Evolutionary conservation across 2,329 filamentous ascomycete genomes (phyloP).

Genomic region (Beauveria scarabaeidicola): DNA sequence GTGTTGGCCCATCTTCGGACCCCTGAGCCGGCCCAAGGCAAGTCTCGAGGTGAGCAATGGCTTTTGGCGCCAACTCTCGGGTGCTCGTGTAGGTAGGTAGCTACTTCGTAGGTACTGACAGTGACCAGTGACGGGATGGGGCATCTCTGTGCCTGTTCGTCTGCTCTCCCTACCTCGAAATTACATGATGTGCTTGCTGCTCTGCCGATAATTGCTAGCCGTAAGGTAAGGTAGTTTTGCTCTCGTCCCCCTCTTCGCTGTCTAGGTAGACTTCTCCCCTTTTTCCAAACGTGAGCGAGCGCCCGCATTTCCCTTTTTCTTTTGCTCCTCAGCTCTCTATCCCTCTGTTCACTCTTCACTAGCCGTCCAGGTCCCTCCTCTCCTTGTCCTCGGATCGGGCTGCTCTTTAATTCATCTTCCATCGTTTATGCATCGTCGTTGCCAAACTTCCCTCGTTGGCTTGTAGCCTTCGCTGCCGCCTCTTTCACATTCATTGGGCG

Average conservation of each 20-base stretch:
- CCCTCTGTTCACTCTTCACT: not conserved
- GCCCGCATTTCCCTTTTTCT: slow-evolving; percentile 8
- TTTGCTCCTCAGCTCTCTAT: not conserved
- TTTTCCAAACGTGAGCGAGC: not conserved
- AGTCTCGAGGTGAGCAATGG: not conserved
- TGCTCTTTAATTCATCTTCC: not conserved
- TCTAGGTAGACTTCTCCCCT: not conserved
- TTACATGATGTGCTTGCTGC: too few species aligned
- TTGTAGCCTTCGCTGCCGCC: not conserved
- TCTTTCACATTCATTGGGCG: not conserved
- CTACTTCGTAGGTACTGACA: too few species aligned
- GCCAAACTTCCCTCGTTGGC: not conserved
- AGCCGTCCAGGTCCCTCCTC: not conserved
- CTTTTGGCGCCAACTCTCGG: not conserved
- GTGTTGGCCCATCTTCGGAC: not conserved
- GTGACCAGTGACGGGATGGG: too few species aligned
- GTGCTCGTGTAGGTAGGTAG: too few species aligned
- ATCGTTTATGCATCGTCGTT: not conserved
- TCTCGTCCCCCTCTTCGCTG: not conserved
- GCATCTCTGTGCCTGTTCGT: too few species aligned
- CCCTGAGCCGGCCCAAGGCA: not conserved
- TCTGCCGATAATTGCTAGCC: too few species aligned
- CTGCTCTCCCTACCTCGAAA: too few species aligned
- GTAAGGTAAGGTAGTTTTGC: too few species aligned
- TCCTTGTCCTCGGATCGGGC: not conserved